Evolutionary conservation across 192 early-diverging fungal genomes (phyloP).

Genomic region (Linnemannia exigua): DNA sequence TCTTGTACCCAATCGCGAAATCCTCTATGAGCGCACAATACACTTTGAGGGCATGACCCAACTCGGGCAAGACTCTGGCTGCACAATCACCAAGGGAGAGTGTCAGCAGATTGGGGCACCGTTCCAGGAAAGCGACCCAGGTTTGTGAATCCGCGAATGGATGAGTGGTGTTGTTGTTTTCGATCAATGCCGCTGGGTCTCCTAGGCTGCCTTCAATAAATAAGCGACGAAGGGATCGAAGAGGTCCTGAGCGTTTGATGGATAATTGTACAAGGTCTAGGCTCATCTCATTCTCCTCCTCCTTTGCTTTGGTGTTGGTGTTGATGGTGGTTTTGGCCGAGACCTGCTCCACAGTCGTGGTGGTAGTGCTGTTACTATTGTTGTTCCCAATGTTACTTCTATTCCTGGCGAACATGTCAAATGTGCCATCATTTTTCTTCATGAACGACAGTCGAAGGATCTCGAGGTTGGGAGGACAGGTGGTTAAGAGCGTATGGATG

Average conservation of each 20-base stretch:
- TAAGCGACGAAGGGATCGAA: neutral
- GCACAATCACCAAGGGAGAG: neutral
- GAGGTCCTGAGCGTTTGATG: neutral
- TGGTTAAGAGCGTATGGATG: neutral
- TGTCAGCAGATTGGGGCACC: slow-evolving; percentile 1
- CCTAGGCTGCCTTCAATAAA: neutral
- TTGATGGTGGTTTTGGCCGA: neutral
- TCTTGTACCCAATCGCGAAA: neutral
- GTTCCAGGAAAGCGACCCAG: neutral
- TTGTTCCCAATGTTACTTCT: too few species aligned
- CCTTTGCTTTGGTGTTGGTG: neutral
- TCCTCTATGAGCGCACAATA: neutral
- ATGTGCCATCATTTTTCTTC: neutral
- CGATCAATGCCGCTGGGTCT: neutral
- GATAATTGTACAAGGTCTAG: neutral
- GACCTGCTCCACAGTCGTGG: neutral
- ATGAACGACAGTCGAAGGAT: neutral
- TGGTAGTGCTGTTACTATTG: neutral
- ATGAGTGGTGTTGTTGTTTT: neutral
- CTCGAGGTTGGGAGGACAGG: neutral
- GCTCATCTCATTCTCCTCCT: neutral
- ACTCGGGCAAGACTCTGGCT: neutral
- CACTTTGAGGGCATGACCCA: neutral
- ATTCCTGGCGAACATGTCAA: neutral
- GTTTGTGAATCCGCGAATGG: neutral